A percentile compares a stretch with the other conserved stretches of the same genome.
phyloP scores from a whole-genome alignment of 768 basidiomycete species.

The Mycena olivaceomarginata region DNA sequence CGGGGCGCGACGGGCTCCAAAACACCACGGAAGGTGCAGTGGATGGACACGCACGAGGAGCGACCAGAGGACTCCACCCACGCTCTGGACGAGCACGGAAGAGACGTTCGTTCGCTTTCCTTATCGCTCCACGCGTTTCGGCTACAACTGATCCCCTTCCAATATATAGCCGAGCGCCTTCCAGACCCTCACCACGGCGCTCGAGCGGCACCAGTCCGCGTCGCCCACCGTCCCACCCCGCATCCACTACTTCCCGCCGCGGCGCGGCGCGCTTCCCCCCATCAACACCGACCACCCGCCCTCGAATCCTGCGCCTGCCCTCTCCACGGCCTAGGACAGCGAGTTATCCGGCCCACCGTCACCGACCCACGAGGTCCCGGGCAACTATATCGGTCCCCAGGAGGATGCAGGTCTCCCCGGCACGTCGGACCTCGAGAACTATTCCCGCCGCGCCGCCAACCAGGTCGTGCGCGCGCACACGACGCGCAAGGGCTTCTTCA shows the following conservation, averaged over 20 bases:
- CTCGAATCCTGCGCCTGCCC: background rate
- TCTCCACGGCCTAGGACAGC: conserved; percentile 34
- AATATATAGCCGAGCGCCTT: conserved; percentile 67
- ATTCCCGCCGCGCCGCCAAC: conserved; percentile 58
- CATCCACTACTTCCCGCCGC: conserved; percentile 57
- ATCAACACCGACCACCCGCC: conserved; percentile 35
- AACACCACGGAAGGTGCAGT: conserved; percentile 73
- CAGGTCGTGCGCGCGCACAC: conserved; percentile 68
- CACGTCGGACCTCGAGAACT: conserved; percentile 51
- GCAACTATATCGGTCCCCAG: conserved; percentile 74
- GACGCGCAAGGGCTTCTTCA: conserved; percentile 47
- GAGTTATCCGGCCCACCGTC: conserved; percentile 44
- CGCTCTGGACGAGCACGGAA: conserved; percentile 72
- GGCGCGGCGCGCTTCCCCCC: conserved; percentile 36
- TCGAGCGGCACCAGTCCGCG: conserved; percentile 68
- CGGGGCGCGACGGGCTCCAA: conserved; percentile 54
- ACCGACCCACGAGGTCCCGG: conserved; percentile 64
- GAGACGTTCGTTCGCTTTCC: conserved; percentile 64
- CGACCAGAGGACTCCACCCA: conserved; percentile 50
- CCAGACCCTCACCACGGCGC: conserved; percentile 67
- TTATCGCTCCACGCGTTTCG: background rate
- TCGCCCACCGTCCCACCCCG: conserved; percentile 42
- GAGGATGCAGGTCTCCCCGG: conserved; percentile 79
- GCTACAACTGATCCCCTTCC: no score
- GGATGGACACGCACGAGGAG: conserved; percentile 58